These are phyloP conservation scores for Penicillium sp. DNA, from an alignment of 2,329 filamentous ascomycete genomes.

Conservation along the genomic window DNA sequence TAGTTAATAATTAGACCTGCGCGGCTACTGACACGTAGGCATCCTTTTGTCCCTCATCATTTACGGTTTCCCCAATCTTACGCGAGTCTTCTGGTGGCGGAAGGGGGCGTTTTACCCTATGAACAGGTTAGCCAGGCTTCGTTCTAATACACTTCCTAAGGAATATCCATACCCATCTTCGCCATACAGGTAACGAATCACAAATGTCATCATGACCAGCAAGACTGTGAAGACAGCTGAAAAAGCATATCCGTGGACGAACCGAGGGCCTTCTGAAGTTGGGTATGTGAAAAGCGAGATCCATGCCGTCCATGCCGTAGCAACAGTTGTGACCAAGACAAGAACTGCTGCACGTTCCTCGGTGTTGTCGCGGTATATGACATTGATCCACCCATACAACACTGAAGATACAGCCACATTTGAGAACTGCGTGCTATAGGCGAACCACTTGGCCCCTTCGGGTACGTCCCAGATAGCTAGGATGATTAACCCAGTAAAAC, in stretches of 20 bases:
- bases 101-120: too few species aligned
- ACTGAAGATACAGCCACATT: conserved; percentile 53
- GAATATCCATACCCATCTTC: neutral
- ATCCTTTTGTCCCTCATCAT: too few species aligned
- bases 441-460: conserved; percentile 53
- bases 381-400: conserved; percentile 56
- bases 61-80: too few species aligned
- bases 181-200: neutral
- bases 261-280: conserved; percentile 42
- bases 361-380: conserved; percentile 31
- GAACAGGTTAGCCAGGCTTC: too few species aligned
- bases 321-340: conserved; percentile 51
- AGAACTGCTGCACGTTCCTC: conserved; percentile 49
- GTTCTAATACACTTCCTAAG: too few species aligned
- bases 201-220: neutral
- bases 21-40: too few species aligned
- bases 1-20: neutral
- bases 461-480: conserved; percentile 55
- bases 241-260: conserved; percentile 43
- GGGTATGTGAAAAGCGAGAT: conserved; percentile 52
- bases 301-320: conserved; percentile 56
- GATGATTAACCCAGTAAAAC: conserved; percentile 52
- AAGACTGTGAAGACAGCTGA: conserved; percentile 23
- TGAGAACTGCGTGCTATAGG: conserved; percentile 49
- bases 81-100: too few species aligned